Evolutionary conservation across 2,329 filamentous ascomycete species (phyloP), one percentile per base, ranked within the genome.

Genomic region (Aspergillus fumigatus): DNA sequence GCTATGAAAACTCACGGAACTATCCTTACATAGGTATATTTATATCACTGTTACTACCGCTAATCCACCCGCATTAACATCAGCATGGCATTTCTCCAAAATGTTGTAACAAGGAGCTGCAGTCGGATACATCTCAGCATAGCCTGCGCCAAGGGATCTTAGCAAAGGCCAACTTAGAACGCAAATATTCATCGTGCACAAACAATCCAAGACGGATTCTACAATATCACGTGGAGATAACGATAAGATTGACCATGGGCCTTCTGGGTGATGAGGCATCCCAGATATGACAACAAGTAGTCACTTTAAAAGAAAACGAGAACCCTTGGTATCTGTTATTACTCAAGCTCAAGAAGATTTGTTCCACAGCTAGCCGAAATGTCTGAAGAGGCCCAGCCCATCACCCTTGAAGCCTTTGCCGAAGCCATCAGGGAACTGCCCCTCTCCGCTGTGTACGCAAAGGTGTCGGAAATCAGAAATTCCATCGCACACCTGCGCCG

Each of bases 381-480:
- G 82, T 82, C 82, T 41, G 65, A 75, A 43, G 71, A 76, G 65
- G 63, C 79, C 10, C 64, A 65, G 17, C 80, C 82, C 29, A 84
- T 84, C 59, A 71, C 76, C 23, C 69, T 77, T n/a, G 65, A 70
- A 32, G 77, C 75, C 57, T 85, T 85, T 67, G 77, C 79, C 53
- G 71, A 77, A 60, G 85, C 84, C 21, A 79, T 88, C 62, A 73
- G 78, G 65, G 78, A 80, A 56, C 80, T 88, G 7, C 80, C 84
- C 9, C 72, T 86, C 61, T 79, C 82, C 58, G 77, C 81, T 21
- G 74, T 88, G 27, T 83, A 86, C 73, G 75, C 78, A 67, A 87
- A 87, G 76, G 81, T 80, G 55, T 77, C 80, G 56, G 85, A 88
- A 65, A 76, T 88, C 9, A 75, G 75, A 47, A 87, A 87, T 73